phyloP scores from a whole-genome alignment of 2,329 filamentous ascomycete species.

The Arthrobotrys pseudoclavata region DNA sequence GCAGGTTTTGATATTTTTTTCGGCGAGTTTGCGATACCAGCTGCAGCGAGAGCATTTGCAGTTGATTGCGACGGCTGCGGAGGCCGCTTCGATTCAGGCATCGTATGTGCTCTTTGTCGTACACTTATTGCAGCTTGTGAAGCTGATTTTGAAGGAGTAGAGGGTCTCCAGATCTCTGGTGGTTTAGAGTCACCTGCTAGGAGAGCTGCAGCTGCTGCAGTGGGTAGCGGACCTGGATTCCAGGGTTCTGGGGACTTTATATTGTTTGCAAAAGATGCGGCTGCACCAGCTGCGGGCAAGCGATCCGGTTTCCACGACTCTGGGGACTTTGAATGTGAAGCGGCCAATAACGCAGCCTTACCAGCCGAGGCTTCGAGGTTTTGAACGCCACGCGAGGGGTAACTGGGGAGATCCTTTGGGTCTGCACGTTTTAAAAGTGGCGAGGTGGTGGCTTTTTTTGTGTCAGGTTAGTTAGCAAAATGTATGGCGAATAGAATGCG shows the following conservation, averaged over 20 bases:
- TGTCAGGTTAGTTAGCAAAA: not conserved
- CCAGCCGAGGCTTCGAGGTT: conserved; percentile 51
- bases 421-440: conserved; percentile 43
- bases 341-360: conserved; percentile 42
- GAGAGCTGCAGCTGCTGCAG: conserved; percentile 38
- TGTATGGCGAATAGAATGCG: too few relatives aligned
- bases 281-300: conserved; percentile 52
- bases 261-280: conserved; percentile 50
- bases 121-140: conserved; percentile 37
- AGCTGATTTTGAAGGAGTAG: conserved; percentile 44
- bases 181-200: conserved; percentile 49
- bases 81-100: conserved; percentile 31
- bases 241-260: conserved; percentile 52
- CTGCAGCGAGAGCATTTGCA: conserved; percentile 49
- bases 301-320: conserved; percentile 48
- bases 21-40: conserved; percentile 42
- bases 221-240: conserved; percentile 42
- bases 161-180: conserved; percentile 43
- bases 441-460: conserved; percentile 7
- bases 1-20: conserved; percentile 24
- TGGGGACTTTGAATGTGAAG: conserved; percentile 42
- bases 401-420: conserved; percentile 54
- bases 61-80: conserved; percentile 29
- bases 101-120: conserved; percentile 29
- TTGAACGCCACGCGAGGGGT: conserved; percentile 48